Base-by-base conservation (phyloP, 2,329 filamentous ascomycete species). In the Ceratocystis eucalypticola region DNA sequence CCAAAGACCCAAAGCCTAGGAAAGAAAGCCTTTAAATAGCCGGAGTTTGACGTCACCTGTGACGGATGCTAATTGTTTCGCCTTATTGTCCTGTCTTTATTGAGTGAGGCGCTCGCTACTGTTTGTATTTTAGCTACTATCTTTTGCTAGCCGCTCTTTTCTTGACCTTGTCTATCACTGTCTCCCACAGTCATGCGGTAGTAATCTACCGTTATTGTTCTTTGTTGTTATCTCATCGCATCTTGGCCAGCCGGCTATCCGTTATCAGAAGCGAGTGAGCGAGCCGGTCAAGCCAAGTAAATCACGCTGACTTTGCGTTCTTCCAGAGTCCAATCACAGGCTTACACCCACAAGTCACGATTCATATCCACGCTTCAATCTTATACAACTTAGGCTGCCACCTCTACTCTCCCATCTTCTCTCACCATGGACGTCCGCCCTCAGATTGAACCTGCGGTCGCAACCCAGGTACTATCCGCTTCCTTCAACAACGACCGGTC, bases 401-500 rank as follows among this genome's bases (percentile, higher is more conserved):
- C 6, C 48, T 25, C 48, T 53, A 53, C 48, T 5, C n/a, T 8
- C 20, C 48, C 10, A 48, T 22, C 59, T 20, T 7, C 30, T 12
- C 20, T 63, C 73, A 78, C 69, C 65, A 99, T 97, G 94, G 94
- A 97, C 75, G 95, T 91, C 55, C 84, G 93, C 68, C 88, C 88
- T 64, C 84, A 89, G 66, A 90, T 97, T 73, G 91, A 96, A 78
- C 84, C 85, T 63, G 85, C 89, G 20, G 82, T 81, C 55, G 84
- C 86, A 65, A 87, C 88, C 3, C 83, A 86, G 68, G 92, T 91
- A 10, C 82, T 96, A 46, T 95, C 90, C 15, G 85, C 88, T 59
- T 85, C 88, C 7, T 96, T 96, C 78, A 97, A 96, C 73, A 82
- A 85, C 72, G 89, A 94, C 74, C 84, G 84, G 70, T 92, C 85